A percentile compares a stretch with the other conserved stretches of the same genome.
Conservation (phyloP, 1,284 basidiomycete genomes). For the Leccinum griseonigrum region DNA sequence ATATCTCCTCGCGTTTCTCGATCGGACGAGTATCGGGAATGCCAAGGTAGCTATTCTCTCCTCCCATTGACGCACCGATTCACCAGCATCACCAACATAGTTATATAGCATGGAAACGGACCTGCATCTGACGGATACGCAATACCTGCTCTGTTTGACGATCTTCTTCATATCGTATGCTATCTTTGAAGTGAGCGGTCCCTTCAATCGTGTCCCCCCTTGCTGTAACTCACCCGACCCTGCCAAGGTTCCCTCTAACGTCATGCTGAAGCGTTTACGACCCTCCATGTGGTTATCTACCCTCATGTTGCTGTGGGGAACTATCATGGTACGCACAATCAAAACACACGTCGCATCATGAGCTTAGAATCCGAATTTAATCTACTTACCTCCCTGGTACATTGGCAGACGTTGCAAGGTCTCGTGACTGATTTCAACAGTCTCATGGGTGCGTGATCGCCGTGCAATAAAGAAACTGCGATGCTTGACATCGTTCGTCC, state of each 20-base stretch:
- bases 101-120: slow-evolving; percentile 54
- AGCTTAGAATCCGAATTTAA: not conserved
- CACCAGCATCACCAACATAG: slow-evolving; percentile 29
- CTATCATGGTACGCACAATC: slow-evolving; percentile 56
- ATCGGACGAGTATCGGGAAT: slow-evolving; percentile 82
- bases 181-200: slow-evolving; percentile 49
- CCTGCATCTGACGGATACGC: slow-evolving; percentile 56
- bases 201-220: not conserved
- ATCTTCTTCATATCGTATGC: slow-evolving; percentile 66
- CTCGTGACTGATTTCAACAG: slow-evolving; percentile 62
- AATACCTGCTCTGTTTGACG: slow-evolving; percentile 65
- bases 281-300: slow-evolving; percentile 65
- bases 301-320: slow-evolving; percentile 66
- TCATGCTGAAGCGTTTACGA: slow-evolving; percentile 69
- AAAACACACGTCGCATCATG: not conserved
- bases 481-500: slow-evolving; percentile 1
- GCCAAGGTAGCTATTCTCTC: slow-evolving; percentile 48
- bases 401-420: slow-evolving; percentile 60
- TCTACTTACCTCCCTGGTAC: not conserved
- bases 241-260: slow-evolving; percentile 59
- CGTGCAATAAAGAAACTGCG: not conserved
- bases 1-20: slow-evolving; percentile 73
- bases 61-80: not conserved
- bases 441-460: slow-evolving; percentile 49
- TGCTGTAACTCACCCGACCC: not conserved